Evolutionary conservation across 495 filamentous ascomycete species (phyloP), one percentile per base, ranked within the genome.

Genomic region (Tuber umbilicatum): DNA sequence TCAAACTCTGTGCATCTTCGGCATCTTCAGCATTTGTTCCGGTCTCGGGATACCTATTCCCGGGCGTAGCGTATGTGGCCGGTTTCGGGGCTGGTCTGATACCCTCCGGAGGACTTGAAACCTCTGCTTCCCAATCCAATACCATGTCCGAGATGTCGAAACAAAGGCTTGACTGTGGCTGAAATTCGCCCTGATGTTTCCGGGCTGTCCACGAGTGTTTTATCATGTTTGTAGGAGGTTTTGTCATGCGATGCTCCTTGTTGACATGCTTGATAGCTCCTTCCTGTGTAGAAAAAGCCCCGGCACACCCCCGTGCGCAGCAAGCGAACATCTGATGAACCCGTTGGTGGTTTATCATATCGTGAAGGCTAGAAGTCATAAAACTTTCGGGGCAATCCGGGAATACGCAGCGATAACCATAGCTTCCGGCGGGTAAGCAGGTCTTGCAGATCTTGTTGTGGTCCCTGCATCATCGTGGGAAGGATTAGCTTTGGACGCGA

Each of bases 251-350:
- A 64, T 78, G 77, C 39, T 71, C 68, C 35, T 78, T 79, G 40
- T 37, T 45, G 35, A 70, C 69, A 70, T 79, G 76, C 50, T 78
- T 79, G 43, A 78, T 39, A 23, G 75, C 77, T 55, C 68, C 77
- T 21, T 79, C 77, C 17, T 73, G 60, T 45, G 71, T 78, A n/a
- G 69, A 39, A 41, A 79, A 79, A 23, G 67, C 68, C 21, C 42
- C 42, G 37, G 72, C 43, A 35, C 76, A 76, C 9, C 47, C 50
- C 9, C 37, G 45, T n/a, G 67, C 50, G 17, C 74, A 70, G 40
- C 77, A 79, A 21, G 42, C 43, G 69, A 75, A 79, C n/a, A 72
- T 70, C 43, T 76, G 75, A 37, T 79, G 77, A 69, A 69, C 70
- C 43, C 39, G 71, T 41, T 78, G 72, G 37, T 79, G 77, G 42